Percentiles rank a stretch among this genome's conserved stretches.
These are phyloP conservation scores for Paecilomyces niveus DNA, from an alignment of 2,329 filamentous ascomycete species.

Conservation along the genomic window DNA sequence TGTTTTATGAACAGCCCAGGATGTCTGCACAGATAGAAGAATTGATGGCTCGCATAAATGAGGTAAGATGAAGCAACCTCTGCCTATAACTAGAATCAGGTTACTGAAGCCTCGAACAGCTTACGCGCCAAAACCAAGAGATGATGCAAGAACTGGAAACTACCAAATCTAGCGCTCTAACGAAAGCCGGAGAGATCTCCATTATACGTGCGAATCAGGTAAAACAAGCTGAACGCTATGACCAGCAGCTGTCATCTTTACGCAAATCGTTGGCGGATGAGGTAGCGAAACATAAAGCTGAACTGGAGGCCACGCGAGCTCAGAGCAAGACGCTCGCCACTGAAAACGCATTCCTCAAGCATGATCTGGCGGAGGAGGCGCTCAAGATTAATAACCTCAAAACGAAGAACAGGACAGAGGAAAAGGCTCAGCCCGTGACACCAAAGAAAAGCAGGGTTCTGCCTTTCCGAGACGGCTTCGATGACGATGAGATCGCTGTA, in stretches of 20 bases:
- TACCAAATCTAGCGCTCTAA: conserved; percentile 36
- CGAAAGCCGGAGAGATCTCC: conserved; percentile 54
- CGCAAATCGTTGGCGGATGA: conserved; percentile 50
- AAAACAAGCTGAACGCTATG: conserved; percentile 46
- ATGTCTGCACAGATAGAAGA: conserved; percentile 6
- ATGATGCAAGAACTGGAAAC: conserved; percentile 30
- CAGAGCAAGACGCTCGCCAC: conserved; percentile 52
- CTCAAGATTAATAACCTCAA: conserved; percentile 39
- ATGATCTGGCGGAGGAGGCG: conserved; percentile 52
- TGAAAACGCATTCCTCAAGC: conserved; percentile 53
- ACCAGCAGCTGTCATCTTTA: conserved; percentile 45
- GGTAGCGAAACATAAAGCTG: conserved; percentile 45
- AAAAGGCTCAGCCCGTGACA: conserved; percentile 38
- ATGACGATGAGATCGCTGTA: conserved; percentile 53
- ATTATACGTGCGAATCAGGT: conserved; percentile 54
- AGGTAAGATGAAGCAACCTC: conserved; percentile 12
- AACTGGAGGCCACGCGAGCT: conserved; percentile 47
- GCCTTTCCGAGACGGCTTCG: conserved; percentile 55
- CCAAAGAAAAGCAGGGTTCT: conserved; percentile 44
- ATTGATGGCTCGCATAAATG: conserved; percentile 13
- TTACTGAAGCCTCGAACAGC: conserved; percentile 16
- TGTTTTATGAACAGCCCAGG: conserved; percentile 4
- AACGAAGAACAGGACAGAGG: conserved; percentile 26
- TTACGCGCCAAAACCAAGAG: conserved; percentile 33
- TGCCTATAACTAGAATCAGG: not conserved